Conservation (phyloP, 306 rosid genomes). For the Geum urbanum region DNA sequence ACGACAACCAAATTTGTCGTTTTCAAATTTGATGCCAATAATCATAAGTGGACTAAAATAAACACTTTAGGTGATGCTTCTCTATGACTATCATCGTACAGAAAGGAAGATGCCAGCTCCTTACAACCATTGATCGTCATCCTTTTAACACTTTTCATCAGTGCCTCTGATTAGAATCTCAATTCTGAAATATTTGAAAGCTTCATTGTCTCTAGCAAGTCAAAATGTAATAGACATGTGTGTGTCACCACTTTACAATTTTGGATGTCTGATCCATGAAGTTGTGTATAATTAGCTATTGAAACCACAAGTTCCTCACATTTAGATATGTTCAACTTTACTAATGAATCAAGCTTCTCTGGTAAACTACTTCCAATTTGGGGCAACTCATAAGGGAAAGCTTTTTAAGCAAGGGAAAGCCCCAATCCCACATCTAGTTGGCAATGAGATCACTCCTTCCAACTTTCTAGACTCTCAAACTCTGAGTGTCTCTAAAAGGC, state of each 20-base stretch:
- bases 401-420: background rate
- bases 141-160: background rate
- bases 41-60: no score
- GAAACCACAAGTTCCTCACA: background rate
- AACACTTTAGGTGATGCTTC: no score
- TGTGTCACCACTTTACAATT: no score
- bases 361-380: conserved; percentile 5
- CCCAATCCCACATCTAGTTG: background rate
- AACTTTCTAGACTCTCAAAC: background rate
- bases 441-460: background rate
- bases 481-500: background rate
- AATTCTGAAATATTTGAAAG: background rate
- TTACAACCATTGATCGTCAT: background rate
- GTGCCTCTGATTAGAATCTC: no score
- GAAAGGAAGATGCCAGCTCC: fast-evolving
- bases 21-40: no score
- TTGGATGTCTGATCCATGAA: no score
- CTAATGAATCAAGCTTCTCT: background rate
- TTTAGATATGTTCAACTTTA: background rate
- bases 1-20: no score
- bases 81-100: no score
- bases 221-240: no score
- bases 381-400: background rate
- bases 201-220: no score
- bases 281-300: no score